Percentiles rank a stretch among this genome's conserved stretches.
Conservation (phyloP, 768 basidiomycete species). For the Lactarius hatsudake region DNA sequence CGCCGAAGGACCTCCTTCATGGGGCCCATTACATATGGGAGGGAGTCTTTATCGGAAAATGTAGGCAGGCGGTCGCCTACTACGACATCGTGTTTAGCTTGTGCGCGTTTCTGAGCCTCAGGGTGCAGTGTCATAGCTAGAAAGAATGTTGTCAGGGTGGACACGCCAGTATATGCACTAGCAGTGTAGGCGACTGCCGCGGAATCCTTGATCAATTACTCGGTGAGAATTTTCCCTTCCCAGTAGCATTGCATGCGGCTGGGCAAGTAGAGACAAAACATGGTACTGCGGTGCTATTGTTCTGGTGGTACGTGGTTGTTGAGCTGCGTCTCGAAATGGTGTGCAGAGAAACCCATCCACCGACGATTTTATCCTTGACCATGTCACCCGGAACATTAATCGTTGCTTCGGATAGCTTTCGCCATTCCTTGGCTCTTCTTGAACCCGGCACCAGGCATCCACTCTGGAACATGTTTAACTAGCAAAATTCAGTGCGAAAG, state of each 20-base stretch:
- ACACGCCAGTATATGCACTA: constrained; percentile 24
- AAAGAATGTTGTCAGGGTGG: constrained; percentile 28
- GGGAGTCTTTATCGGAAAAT: constrained; percentile 25
- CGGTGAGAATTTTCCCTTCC: constrained; percentile 20
- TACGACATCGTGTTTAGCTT: constrained; percentile 30
- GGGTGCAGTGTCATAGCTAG: constrained; percentile 30
- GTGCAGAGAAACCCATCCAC: no score
- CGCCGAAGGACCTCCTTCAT: constrained; percentile 30
- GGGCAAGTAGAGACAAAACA: no score
- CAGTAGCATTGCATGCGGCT: neutral
- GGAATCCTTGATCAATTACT: constrained; percentile 25
- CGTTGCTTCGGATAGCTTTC: no score
- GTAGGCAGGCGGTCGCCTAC: constrained; percentile 29
- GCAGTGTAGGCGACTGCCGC: constrained; percentile 25
- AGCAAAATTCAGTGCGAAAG: neutral
- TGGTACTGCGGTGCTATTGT: no score
- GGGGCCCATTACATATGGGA: constrained; percentile 25
- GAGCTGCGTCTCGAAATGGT: no score
- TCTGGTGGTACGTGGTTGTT: no score
- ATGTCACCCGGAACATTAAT: no score
- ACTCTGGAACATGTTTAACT: constrained; percentile 23
- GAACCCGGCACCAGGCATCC: no score
- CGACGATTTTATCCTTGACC: no score
- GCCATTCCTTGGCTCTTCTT: no score
- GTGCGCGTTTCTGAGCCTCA: constrained; percentile 29